These are phyloP conservation scores for Oldenlandia corymbosa DNA, from an alignment of 257 asterid genomes.

Conservation along the genomic window DNA sequence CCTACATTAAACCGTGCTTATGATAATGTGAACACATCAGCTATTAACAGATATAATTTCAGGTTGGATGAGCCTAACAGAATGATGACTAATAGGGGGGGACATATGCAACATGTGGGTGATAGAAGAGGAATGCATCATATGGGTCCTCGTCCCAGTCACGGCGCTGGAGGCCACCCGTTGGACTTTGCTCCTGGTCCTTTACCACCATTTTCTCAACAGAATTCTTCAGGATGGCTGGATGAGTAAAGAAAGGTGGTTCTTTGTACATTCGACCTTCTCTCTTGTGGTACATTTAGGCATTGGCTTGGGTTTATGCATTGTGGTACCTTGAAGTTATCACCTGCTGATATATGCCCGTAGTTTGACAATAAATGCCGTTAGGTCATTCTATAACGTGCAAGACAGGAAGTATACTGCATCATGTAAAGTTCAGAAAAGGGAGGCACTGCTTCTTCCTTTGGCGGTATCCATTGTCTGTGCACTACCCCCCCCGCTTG, in stretches of 20 bases:
- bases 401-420: no score
- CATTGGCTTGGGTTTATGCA: no score
- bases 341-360: no score
- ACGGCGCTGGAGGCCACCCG: conserved; percentile 21
- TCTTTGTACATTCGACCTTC: no score
- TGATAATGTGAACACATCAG: conserved; percentile 28
- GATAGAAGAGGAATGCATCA: conserved; percentile 17
- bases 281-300: no score
- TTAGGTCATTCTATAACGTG: no score
- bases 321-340: not conserved
- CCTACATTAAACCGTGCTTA: conserved; percentile 16
- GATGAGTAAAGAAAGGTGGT: conserved; percentile 61
- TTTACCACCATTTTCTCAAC: conserved; percentile 30
- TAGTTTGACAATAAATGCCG: no score
- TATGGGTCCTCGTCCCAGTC: conserved; percentile 19
- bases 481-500: no score
- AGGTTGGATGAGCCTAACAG: conserved; percentile 44
- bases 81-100: conserved; percentile 21
- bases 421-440: no score
- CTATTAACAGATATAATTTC: conserved; percentile 48
- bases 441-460: no score
- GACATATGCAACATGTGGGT: conserved; percentile 19
- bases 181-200: conserved; percentile 54
- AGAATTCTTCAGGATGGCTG: conserved; percentile 64
- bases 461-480: no score